These are phyloP conservation scores for Chrysanthemum makinoi DNA, from an alignment of 129 eudicot species.

Conservation along the genomic window DNA sequence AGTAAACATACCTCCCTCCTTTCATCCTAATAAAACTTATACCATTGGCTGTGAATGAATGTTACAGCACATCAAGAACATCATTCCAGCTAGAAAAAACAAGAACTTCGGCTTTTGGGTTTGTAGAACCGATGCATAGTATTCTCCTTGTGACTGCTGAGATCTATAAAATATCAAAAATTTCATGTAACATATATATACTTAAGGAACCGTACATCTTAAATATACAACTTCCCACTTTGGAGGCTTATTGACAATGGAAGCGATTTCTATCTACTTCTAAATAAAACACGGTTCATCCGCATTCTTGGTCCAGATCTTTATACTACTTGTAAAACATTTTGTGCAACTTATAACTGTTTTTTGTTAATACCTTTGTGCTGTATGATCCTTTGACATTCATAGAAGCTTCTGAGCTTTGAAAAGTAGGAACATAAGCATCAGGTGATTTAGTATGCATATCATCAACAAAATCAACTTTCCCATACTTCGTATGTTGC, in stretches of 20 bases:
- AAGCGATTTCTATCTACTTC: no score
- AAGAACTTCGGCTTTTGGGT: slow-evolving; percentile 70
- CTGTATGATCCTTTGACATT: slow-evolving; percentile 89
- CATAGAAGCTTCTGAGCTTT: slow-evolving; percentile 55
- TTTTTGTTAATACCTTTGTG: slow-evolving; percentile 95
- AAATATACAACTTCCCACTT: background rate
- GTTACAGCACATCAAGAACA: slow-evolving; percentile 92
- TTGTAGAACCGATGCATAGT: slow-evolving; percentile 59
- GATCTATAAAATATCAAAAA: slow-evolving; percentile 48
- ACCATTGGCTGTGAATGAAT: slow-evolving; percentile 73
- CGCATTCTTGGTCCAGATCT: background rate
- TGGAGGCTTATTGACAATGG: background rate
- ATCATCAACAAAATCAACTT: slow-evolving; percentile 85
- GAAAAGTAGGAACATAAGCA: slow-evolving; percentile 26
- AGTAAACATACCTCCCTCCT: slow-evolving; percentile 76
- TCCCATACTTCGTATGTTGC: slow-evolving; percentile 60
- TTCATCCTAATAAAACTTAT: slow-evolving; percentile 87
- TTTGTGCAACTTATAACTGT: background rate
- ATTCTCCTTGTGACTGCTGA: slow-evolving; percentile 93
- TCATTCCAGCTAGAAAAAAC: slow-evolving; percentile 99
- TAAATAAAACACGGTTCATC: no score
- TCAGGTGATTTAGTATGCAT: slow-evolving; percentile 26
- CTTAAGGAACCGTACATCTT: background rate
- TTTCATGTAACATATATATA: background rate
- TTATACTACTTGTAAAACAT: background rate